phyloP scores from a whole-genome alignment of 306 rosid genomes.

The Begonia fuchsioides region DNA sequence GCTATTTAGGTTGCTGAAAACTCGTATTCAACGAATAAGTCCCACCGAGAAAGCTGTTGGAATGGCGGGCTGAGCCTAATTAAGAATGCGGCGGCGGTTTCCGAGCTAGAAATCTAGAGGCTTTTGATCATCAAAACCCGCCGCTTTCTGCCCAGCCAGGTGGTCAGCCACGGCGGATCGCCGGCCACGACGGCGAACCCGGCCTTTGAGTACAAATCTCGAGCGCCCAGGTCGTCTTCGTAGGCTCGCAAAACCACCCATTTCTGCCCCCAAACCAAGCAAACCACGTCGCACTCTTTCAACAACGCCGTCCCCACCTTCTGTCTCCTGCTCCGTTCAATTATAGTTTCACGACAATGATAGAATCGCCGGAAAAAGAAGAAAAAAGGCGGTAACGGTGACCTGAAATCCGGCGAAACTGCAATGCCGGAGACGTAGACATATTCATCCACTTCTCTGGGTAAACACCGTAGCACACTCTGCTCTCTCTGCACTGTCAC shows the following conservation, averaged over 20 bases:
- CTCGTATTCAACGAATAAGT: no score
- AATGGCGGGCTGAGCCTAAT: no score
- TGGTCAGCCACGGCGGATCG: constrained; percentile 65
- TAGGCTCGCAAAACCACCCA: constrained; percentile 67
- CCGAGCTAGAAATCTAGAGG: constrained; percentile 1
- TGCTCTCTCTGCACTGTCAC: constrained; percentile 49
- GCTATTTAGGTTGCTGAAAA: no score
- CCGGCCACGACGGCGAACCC: constrained; percentile 52
- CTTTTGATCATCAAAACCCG: constrained; percentile 65
- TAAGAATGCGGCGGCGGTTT: no score
- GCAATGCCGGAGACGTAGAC: constrained; percentile 78
- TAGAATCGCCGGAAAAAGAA: neutral
- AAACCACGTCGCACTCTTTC: constrained; percentile 51
- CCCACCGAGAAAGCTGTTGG: no score
- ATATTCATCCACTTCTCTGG: constrained; percentile 40
- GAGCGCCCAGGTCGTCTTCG: constrained; percentile 74
- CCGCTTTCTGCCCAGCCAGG: constrained; percentile 81
- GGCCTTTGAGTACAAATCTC: constrained; percentile 53
- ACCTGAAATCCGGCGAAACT: constrained; percentile 55
- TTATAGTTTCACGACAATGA: neutral
- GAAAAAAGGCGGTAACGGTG: neutral
- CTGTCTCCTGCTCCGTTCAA: constrained; percentile 41
- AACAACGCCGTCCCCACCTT: constrained; percentile 52
- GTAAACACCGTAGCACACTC: constrained; percentile 41
- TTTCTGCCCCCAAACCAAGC: constrained; percentile 49